Base-by-base conservation (phyloP, 116 monocot genomes). In the Zostera marina region DNA sequence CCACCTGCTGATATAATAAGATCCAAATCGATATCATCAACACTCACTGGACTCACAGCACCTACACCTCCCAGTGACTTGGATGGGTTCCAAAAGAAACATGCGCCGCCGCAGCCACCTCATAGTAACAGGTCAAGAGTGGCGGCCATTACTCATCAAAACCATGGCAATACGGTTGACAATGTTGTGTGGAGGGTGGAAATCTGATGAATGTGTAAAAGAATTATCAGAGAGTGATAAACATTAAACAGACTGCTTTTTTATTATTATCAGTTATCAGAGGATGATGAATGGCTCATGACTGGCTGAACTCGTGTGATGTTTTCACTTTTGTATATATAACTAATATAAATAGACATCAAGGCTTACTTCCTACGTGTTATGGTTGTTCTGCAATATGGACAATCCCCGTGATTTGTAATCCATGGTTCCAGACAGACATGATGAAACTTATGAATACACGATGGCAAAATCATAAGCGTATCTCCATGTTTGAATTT, bases 1-100 rank as follows among this genome's bases (percentile, higher is more conserved):
- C 91, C 91, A 24, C 91, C 91, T 0, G 85, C 91, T 0, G 91
- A 91, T 32, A 32, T 32, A 49, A 66, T 91, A 13, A 76, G 58
- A 8, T 46, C 52, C 9, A 67, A 68, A 19, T 66, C 81, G n/a
- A n/a, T n/a, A 2, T 68, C 11, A 51, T 56, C 22, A 85, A 76
- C n/a, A n/a, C n/a, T n/a, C n/a, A n/a, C n/a, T n/a, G n/a, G n/a
- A n/a, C n/a, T n/a, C n/a, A n/a, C n/a, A n/a, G n/a, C n/a, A n/a
- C n/a, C n/a, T n/a, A n/a, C n/a, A n/a, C n/a, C n/a, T 44, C 51
- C 70, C 53, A 66, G 73, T 20, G 81, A 89, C 61, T 60, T 80
- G 12, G 56, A 73, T 16, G 61, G 52, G 1, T 61, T 54, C 7
- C 80, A 76, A 13, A 71, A 67, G 46, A 76, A 56, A n/a, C 80